These are phyloP conservation scores for Parsonsia alboflavescens DNA, from an alignment of 257 asterid species.

Conservation along the genomic window DNA sequence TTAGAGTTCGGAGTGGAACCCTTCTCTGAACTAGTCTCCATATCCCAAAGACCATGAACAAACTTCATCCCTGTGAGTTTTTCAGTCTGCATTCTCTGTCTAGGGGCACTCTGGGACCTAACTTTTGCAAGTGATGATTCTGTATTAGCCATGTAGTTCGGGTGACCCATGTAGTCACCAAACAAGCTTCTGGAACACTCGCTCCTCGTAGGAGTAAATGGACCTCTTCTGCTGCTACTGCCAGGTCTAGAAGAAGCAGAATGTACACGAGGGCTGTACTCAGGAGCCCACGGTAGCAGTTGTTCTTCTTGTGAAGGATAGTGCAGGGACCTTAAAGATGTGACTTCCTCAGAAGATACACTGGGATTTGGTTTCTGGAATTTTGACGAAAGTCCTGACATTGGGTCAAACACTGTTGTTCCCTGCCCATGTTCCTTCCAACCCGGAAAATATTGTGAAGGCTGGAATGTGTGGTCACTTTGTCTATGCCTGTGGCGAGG, in stretches of 20 bases:
- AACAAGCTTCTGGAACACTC: constrained; percentile 63
- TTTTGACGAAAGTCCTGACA: constrained; percentile 37
- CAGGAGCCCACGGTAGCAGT: constrained; percentile 39
- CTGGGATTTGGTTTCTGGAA: constrained; percentile 66
- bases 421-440: constrained; percentile 50
- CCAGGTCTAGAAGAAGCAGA: constrained; percentile 56
- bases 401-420: constrained; percentile 24
- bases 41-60: constrained; percentile 42
- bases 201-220: constrained; percentile 54
- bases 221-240: constrained; percentile 45
- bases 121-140: constrained; percentile 75
- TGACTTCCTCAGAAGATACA: constrained; percentile 63
- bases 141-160: constrained; percentile 79
- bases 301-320: constrained; percentile 41
- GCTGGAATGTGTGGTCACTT: constrained; percentile 28
- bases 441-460: constrained; percentile 38
- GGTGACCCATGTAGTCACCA: constrained; percentile 59
- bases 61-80: constrained; percentile 30
- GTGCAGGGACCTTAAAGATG: constrained; percentile 38
- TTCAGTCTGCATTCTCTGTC: constrained; percentile 68
- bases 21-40: constrained; percentile 56
- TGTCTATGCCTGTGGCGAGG: constrained; percentile 40
- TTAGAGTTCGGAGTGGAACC: constrained; percentile 33
- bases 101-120: constrained; percentile 90
- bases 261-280: constrained; percentile 55